Percentiles rank a stretch among this genome's conserved stretches.
phyloP scores from a whole-genome alignment of 352 stramenopile genomes.

The Pythium angustatum region DNA sequence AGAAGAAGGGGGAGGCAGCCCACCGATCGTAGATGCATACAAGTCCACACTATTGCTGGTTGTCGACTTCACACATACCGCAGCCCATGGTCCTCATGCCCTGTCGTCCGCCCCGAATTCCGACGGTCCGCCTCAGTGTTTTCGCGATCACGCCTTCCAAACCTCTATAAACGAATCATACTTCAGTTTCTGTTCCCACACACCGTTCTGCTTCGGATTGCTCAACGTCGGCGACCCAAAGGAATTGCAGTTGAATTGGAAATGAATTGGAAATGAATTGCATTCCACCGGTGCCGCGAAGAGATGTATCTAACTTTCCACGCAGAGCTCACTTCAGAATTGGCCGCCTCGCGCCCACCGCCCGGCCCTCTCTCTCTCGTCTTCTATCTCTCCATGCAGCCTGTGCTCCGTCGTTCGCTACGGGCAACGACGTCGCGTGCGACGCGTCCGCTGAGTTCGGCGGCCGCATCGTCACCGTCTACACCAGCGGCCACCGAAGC shows the following conservation, averaged over 20 bases:
- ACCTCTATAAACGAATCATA: conserved; percentile 12
- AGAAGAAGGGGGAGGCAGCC: too few relatives aligned
- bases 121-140: conserved; percentile 18
- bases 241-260: conserved; percentile 30
- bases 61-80: too few relatives aligned
- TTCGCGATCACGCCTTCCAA: conserved; percentile 15
- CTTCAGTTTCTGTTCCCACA: conserved; percentile 24
- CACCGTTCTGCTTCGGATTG: conserved; percentile 17
- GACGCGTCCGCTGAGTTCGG: conserved; percentile 16
- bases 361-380: neutral
- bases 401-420: conserved; percentile 13
- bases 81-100: too few relatives aligned
- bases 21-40: too few relatives aligned
- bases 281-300: conserved; percentile 15
- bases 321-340: conserved; percentile 28
- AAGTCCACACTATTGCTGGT: too few relatives aligned
- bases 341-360: conserved; percentile 7
- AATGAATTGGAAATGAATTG: conserved; percentile 31
- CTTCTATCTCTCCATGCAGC: conserved; percentile 12
- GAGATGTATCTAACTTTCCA: conserved; percentile 17
- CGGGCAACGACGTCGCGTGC: conserved; percentile 1
- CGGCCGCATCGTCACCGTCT: conserved; percentile 1
- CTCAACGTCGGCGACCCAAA: neutral
- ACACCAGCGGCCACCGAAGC: neutral
- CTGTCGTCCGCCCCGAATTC: too few relatives aligned